Evolutionary conservation across 2,329 filamentous ascomycete species (phyloP).

Genomic region (Epicoccum nigrum): DNA sequence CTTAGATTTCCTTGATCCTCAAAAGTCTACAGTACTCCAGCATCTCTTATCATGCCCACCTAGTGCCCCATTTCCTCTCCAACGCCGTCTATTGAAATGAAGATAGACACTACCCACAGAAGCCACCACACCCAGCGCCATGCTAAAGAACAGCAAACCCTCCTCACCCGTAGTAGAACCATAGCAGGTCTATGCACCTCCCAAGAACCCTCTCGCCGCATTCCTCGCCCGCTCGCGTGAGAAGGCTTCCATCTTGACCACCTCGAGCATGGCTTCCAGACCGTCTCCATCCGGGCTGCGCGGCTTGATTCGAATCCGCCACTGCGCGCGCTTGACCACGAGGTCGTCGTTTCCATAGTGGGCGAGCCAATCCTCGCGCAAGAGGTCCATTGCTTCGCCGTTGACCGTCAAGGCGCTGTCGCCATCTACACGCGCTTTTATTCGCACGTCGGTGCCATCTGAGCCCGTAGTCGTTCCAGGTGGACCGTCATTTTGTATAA

Average conservation of each 20-base stretch:
- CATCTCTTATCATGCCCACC: too few relatives aligned
- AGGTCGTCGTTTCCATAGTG: slow-evolving; percentile 22
- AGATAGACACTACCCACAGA: background rate
- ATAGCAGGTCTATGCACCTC: background rate
- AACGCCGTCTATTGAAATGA: too few relatives aligned
- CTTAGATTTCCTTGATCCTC: too few relatives aligned
- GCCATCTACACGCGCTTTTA: background rate
- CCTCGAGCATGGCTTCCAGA: background rate
- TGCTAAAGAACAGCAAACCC: background rate
- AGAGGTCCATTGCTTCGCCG: background rate
- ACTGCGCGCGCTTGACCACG: slow-evolving; percentile 48
- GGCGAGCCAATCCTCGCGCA: background rate
- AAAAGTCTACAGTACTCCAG: too few relatives aligned
- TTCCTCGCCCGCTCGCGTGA: background rate
- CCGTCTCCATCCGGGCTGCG: background rate
- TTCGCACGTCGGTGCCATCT: too few relatives aligned
- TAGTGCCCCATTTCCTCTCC: too few relatives aligned
- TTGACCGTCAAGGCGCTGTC: background rate
- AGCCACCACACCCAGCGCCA: background rate
- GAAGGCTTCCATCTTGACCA: background rate
- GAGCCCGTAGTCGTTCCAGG: background rate
- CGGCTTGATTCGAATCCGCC: slow-evolving; percentile 61
- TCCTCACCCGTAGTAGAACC: background rate
- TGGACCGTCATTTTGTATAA: background rate
- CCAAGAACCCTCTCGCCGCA: background rate